These are phyloP conservation scores for Crotalaria pallida DNA, from an alignment of 306 rosid genomes.

Conservation along the genomic window DNA sequence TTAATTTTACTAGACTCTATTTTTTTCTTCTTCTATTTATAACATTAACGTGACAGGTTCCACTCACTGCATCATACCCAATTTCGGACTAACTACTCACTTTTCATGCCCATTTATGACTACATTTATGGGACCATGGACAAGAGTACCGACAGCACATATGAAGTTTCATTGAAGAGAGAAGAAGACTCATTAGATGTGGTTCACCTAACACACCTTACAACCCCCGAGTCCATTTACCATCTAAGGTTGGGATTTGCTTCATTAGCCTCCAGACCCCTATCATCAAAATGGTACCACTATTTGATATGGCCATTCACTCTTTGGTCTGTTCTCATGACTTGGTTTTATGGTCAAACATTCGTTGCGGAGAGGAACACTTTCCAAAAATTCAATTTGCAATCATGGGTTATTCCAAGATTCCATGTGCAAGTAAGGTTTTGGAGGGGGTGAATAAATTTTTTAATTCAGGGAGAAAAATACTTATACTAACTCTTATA, in stretches of 20 bases:
- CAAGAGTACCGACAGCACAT: constrained; percentile 33
- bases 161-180: constrained; percentile 42
- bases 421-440: constrained; percentile 54
- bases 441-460: no score
- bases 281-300: constrained; percentile 43
- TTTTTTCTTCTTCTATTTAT: no score
- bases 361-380: constrained; percentile 56
- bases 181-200: constrained; percentile 36
- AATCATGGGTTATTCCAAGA: constrained; percentile 69
- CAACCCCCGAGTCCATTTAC: constrained; percentile 58
- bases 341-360: constrained; percentile 41
- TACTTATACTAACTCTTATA: neutral
- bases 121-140: constrained; percentile 59
- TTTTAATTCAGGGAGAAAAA: neutral
- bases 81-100: constrained; percentile 55
- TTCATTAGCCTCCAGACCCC: constrained; percentile 48
- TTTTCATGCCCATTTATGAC: constrained; percentile 82
- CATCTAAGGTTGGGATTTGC: constrained; percentile 57
- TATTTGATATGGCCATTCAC: constrained; percentile 71
- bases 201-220: constrained; percentile 62
- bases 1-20: no score
- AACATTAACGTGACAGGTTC: constrained; percentile 37
- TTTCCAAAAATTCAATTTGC: constrained; percentile 43
- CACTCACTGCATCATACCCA: constrained; percentile 80
- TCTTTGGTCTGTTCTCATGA: constrained; percentile 31